A percentile compares a stretch with the other conserved stretches of the same genome.
These are phyloP conservation scores for Cyberlindnera amylophila DNA, from an alignment of 805 yeast genomes.

Conservation along the genomic window DNA sequence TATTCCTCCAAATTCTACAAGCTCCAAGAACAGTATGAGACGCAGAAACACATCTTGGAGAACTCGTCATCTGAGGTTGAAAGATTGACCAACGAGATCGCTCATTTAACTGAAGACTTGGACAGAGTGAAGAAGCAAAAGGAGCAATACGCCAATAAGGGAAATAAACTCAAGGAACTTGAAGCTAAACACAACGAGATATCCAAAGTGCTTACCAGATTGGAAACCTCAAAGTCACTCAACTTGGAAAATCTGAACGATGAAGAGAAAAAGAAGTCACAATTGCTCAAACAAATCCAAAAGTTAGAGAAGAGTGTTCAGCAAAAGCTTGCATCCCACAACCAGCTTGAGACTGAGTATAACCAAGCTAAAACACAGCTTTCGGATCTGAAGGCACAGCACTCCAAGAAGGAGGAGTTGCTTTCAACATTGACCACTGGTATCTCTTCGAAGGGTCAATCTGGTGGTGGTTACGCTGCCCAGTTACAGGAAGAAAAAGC, in stretches of 20 bases:
- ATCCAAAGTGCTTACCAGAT: conserved; percentile 62
- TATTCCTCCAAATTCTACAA: conserved; percentile 39
- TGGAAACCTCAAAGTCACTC: conserved; percentile 60
- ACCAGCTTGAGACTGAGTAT: conserved; percentile 42
- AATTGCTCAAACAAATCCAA: conserved; percentile 32
- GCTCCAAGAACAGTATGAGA: conserved; percentile 40
- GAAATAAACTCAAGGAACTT: conserved; percentile 54
- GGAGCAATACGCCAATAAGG: conserved; percentile 56
- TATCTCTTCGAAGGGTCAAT: conserved; percentile 73
- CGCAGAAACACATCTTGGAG: conserved; percentile 38
- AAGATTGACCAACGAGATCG: conserved; percentile 51
- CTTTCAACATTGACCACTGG: conserved; percentile 83
- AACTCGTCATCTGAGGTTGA: conserved; percentile 42
- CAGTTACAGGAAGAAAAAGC: conserved; percentile 66
- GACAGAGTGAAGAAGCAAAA: conserved; percentile 47
- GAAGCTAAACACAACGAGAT: conserved; percentile 54
- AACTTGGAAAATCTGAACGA: conserved; percentile 55
- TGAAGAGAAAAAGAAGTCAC: conserved; percentile 37
- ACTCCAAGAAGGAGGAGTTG: conserved; percentile 67
- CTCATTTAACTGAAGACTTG: conserved; percentile 57
- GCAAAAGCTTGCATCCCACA: conserved; percentile 36
- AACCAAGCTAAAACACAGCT: conserved; percentile 41
- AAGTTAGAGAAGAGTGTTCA: conserved; percentile 33
- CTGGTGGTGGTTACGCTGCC: conserved; percentile 71
- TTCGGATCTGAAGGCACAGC: conserved; percentile 41